Conservation (phyloP, 1,284 basidiomycete genomes). For the Ustilago nuda region DNA sequence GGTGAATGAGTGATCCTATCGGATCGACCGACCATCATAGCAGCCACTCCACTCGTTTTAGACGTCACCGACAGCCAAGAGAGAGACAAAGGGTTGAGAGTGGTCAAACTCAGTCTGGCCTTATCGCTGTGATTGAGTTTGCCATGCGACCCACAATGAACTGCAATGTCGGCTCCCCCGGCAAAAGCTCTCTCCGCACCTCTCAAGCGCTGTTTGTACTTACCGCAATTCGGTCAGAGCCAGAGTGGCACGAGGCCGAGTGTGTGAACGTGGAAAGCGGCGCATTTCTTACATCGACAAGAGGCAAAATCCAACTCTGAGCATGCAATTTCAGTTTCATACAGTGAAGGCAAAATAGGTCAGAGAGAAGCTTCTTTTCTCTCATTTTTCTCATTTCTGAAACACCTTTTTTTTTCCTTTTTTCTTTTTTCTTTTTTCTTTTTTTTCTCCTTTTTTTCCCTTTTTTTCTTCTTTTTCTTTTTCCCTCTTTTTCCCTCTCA, state of each 20-base stretch:
- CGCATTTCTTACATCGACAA: background rate
- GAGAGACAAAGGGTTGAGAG: background rate
- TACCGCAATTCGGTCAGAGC: background rate
- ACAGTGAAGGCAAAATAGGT: background rate
- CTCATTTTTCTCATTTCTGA: background rate
- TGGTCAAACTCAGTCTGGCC: background rate
- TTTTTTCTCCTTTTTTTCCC: no score
- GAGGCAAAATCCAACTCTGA: background rate
- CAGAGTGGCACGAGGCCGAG: background rate
- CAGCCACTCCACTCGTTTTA: background rate
- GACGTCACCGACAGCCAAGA: conserved; percentile 1
- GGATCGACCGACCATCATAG: conserved; percentile 1
- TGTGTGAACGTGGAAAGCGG: no score
- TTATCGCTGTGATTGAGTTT: background rate
- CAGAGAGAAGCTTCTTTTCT: background rate
- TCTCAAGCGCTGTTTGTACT: background rate
- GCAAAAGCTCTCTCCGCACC: background rate
- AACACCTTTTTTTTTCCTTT: background rate
- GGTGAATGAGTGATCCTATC: background rate
- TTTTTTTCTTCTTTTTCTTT: background rate
- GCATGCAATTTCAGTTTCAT: background rate
- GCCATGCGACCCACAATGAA: conserved; percentile 1
- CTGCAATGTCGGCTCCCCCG: conserved; percentile 7
- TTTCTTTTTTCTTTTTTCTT: no score
- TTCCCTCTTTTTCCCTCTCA: background rate